phyloP scores from a whole-genome alignment of 129 eudicot species.

The Saposhnikovia divaricata region DNA sequence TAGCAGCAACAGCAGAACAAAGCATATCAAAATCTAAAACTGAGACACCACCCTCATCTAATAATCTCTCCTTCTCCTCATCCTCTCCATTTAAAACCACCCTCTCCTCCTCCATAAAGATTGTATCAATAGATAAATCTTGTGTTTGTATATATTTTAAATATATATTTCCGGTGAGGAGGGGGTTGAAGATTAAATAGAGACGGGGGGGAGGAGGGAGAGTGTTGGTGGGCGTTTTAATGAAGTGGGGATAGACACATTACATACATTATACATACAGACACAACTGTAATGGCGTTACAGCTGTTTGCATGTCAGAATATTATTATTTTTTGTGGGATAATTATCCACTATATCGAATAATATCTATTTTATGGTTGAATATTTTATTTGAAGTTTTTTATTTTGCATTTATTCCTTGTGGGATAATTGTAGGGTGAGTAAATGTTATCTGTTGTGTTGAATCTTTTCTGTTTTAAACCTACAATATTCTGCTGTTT shows the following conservation, averaged over 20 bases:
- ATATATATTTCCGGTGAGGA: not conserved
- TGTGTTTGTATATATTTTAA: not conserved
- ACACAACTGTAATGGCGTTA: not conserved
- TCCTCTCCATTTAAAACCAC: conserved; percentile 10
- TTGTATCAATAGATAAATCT: not conserved
- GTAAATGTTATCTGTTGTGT: not conserved
- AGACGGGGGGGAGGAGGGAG: not conserved
- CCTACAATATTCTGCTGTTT: too few species aligned
- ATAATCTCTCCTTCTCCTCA: conserved; percentile 40
- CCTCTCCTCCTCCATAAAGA: conserved; percentile 37
- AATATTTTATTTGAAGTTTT: not conserved
- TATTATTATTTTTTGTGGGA: not conserved
- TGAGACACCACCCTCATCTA: conserved; percentile 29
- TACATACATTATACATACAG: not conserved
- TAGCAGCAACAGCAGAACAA: conserved; percentile 78
- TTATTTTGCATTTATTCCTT: too few species aligned
- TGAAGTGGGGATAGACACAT: not conserved
- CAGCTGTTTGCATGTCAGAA: conserved; percentile 9
- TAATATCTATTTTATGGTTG: not conserved
- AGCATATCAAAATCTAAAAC: conserved; percentile 74
- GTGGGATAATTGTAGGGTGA: not conserved
- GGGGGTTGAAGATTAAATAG: not conserved
- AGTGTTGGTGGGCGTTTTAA: conserved; percentile 5
- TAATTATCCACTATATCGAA: not conserved
- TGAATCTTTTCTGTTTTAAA: too few species aligned